A percentile compares a stretch with the other conserved stretches of the same genome.
These are phyloP conservation scores for Pyrenochaeta sp. DNA, from an alignment of 2,329 filamentous ascomycete genomes.

Conservation along the genomic window DNA sequence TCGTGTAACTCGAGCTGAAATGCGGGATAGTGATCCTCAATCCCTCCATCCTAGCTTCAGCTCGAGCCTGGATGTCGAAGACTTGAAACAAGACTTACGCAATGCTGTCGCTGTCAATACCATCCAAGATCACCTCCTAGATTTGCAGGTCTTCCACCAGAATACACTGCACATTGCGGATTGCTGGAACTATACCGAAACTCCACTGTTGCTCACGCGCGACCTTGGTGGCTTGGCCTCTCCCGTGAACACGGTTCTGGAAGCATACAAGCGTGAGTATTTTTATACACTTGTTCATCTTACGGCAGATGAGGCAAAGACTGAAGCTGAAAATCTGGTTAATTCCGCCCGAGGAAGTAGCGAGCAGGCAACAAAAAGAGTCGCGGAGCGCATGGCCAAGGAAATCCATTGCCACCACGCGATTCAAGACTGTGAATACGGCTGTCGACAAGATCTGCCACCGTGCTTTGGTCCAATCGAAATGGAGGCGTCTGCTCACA, in stretches of 20 bases:
- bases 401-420: constrained; percentile 30
- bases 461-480: constrained; percentile 32
- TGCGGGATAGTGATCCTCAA: constrained; percentile 19
- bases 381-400: constrained; percentile 26
- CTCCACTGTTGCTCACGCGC: constrained; percentile 27
- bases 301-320: constrained; percentile 9
- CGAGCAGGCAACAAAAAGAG: constrained; percentile 13
- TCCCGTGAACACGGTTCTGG: constrained; percentile 23
- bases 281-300: constrained; percentile 26
- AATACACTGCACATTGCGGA: constrained; percentile 25
- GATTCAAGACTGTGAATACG: constrained; percentile 33
- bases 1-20: constrained; percentile 25
- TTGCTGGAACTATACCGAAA: constrained; percentile 37
- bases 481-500: constrained; percentile 26
- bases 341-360: constrained; percentile 7
- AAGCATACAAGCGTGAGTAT: constrained; percentile 33
- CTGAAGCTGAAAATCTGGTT: constrained; percentile 14
- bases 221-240: constrained; percentile 29
- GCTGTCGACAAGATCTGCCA: constrained; percentile 32
- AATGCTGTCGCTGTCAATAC: constrained; percentile 25
- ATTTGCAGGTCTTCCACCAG: constrained; percentile 34
- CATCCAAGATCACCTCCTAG: constrained; percentile 32
- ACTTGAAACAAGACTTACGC: constrained; percentile 29
- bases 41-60: constrained; percentile 32
- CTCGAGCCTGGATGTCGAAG: constrained; percentile 28